Percentiles rank a stretch among this genome's conserved stretches.
Conservation (phyloP, 352 stramenopile genomes). For the Phytophthora pini region DNA sequence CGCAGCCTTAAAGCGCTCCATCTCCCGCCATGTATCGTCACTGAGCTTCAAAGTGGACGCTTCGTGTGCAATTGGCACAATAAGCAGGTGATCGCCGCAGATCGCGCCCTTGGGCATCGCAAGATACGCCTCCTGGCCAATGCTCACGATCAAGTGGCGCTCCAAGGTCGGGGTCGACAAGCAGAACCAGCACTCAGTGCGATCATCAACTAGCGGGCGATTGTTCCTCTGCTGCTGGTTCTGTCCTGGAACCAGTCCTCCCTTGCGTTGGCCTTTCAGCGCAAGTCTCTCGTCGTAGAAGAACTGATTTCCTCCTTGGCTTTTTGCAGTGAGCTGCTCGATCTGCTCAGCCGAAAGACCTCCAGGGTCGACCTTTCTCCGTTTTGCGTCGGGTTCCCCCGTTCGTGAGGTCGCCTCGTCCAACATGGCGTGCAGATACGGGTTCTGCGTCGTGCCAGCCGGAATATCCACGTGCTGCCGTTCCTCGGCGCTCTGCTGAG, state of each 20-base stretch:
- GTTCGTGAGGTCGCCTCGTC: conserved; percentile 23
- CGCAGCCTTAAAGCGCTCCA: conserved; percentile 71
- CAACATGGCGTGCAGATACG: conserved; percentile 54
- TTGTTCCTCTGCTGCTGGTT: conserved; percentile 33
- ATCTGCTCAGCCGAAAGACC: conserved; percentile 73
- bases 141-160: conserved; percentile 85
- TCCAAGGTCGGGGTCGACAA: conserved; percentile 78
- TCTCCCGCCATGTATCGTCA: conserved; percentile 49
- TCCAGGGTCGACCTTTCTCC: conserved; percentile 40
- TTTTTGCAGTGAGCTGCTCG: conserved; percentile 62
- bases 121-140: conserved; percentile 80
- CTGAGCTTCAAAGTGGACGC: conserved; percentile 61
- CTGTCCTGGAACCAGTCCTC: conserved; percentile 38
- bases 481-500: conserved; percentile 34
- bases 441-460: conserved; percentile 75
- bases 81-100: conserved; percentile 76
- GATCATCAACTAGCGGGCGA: conserved; percentile 48
- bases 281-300: conserved; percentile 81
- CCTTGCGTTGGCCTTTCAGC: conserved; percentile 55
- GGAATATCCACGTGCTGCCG: conserved; percentile 63
- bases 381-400: conserved; percentile 48
- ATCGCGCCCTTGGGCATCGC: conserved; percentile 85
- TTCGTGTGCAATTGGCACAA: conserved; percentile 83
- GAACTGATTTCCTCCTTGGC: conserved; percentile 54
- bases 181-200: conserved; percentile 89